Evolutionary conservation across 257 asterid species (phyloP).

Genomic region (Salvia hispanica): DNA sequence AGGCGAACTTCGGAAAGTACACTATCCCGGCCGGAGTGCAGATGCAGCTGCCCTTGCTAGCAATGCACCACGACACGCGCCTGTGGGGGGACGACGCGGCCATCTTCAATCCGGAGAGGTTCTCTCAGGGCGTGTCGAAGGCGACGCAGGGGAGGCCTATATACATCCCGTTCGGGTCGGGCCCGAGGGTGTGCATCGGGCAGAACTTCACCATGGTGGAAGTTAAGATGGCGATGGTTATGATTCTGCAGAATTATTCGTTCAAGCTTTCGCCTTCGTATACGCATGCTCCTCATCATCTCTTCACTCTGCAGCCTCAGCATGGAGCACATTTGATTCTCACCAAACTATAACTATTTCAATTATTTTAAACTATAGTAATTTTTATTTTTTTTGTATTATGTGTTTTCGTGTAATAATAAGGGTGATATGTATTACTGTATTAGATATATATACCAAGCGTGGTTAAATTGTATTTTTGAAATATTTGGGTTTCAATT

Average conservation of each 20-base stretch:
- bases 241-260: constrained; percentile 35
- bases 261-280: constrained; percentile 40
- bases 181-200: constrained; percentile 39
- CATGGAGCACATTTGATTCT: constrained; percentile 37
- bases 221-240: constrained; percentile 37
- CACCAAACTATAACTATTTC: not conserved
- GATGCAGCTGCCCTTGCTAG: not conserved
- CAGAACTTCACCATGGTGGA: constrained; percentile 38
- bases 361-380: too few species aligned
- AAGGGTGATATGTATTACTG: too few species aligned
- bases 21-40: not conserved
- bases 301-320: constrained; percentile 35
- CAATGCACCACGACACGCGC: constrained; percentile 33
- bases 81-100: constrained; percentile 38
- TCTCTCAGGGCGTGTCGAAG: constrained; percentile 35
- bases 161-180: constrained; percentile 39
- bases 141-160: constrained; percentile 19
- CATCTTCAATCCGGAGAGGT: constrained; percentile 38
- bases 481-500: too few species aligned
- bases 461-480: too few species aligned
- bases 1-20: not conserved
- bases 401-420: too few species aligned
- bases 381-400: too few species aligned
- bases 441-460: too few species aligned
- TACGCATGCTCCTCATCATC: constrained; percentile 29